Percentiles rank a stretch among this genome's conserved stretches.
Conservation (phyloP, 2,329 filamentous ascomycete genomes). For the Clathrospora elynae region DNA sequence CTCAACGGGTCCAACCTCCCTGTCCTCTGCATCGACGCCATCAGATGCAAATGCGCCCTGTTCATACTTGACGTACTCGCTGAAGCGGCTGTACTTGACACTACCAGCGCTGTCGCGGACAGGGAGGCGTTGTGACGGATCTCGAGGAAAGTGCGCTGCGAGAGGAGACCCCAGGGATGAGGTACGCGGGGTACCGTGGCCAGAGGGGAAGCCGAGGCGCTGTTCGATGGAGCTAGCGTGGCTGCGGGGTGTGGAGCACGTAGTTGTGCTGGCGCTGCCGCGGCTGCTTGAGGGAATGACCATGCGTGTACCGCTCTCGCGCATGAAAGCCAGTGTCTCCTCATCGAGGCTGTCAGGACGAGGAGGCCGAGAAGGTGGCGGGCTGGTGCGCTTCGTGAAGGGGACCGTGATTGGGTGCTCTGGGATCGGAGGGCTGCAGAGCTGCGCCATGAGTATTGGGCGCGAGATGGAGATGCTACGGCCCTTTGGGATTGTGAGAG, state of each 20-base stretch:
- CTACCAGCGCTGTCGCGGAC: constrained; percentile 19
- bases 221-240: constrained; percentile 13
- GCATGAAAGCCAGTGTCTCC: constrained; percentile 22
- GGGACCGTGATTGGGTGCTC: constrained; percentile 8
- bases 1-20: constrained; percentile 23
- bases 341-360: constrained; percentile 25
- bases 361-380: constrained; percentile 19
- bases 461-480: constrained; percentile 19
- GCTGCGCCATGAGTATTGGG: constrained; percentile 15
- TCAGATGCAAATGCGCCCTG: constrained; percentile 9
- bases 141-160: constrained; percentile 12
- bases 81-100: constrained; percentile 17
- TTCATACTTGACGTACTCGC: constrained; percentile 16
- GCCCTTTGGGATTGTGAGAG: background rate
- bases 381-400: constrained; percentile 19
- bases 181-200: constrained; percentile 10
- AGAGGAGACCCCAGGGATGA: constrained; percentile 18
- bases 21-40: constrained; percentile 15
- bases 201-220: constrained; percentile 18
- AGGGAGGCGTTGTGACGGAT: constrained; percentile 14
- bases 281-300: constrained; percentile 11
- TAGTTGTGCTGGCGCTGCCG: constrained; percentile 17
- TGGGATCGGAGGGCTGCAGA: constrained; percentile 6
- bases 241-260: constrained; percentile 9
- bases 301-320: constrained; percentile 20